A percentile compares a stretch with the other conserved stretches of the same genome.
phyloP scores from a whole-genome alignment of 2,329 filamentous ascomycete species.

The Xylariomycetidae sp. region DNA sequence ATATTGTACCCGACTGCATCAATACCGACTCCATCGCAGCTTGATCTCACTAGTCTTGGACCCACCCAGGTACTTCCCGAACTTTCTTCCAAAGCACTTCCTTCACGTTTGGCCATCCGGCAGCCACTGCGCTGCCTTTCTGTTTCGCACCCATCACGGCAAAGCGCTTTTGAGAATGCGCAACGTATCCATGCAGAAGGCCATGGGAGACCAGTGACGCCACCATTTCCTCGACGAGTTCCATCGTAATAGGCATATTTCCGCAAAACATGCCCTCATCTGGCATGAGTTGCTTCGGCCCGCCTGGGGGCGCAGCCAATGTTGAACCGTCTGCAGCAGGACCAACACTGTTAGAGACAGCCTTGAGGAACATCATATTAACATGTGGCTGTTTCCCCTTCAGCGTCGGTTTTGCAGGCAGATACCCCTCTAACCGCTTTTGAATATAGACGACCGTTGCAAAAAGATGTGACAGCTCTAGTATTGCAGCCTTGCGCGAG shows the following conservation, averaged over 20 bases:
- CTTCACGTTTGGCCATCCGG: constrained; percentile 74
- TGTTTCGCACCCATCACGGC: constrained; percentile 75
- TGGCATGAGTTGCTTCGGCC: constrained; percentile 44
- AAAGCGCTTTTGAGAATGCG: constrained; percentile 70
- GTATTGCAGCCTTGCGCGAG: constrained; percentile 63
- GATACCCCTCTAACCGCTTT: constrained; percentile 54
- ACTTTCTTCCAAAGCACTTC: constrained; percentile 59
- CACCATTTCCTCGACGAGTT: constrained; percentile 73
- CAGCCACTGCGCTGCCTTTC: constrained; percentile 57
- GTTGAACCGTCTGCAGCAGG: constrained; percentile 28
- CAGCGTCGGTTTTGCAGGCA: constrained; percentile 31
- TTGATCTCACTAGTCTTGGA: constrained; percentile 17
- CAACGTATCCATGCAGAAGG: constrained; percentile 78
- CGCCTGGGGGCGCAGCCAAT: constrained; percentile 44
- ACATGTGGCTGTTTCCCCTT: constrained; percentile 36
- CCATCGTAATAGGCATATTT: constrained; percentile 52
- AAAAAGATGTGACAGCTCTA: constrained; percentile 68
- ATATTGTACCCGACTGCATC: no score
- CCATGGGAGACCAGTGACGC: constrained; percentile 75
- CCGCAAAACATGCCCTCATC: constrained; percentile 61
- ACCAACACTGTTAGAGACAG: constrained; percentile 42
- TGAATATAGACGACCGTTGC: constrained; percentile 62
- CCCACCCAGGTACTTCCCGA: constrained; percentile 38
- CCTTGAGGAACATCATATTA: constrained; percentile 47
- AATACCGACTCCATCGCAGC: no score